A percentile compares a stretch with the other conserved stretches of the same genome.
Conservation (phyloP, 2,329 filamentous ascomycete genomes). For the Pochonia chlamydosporia region DNA sequence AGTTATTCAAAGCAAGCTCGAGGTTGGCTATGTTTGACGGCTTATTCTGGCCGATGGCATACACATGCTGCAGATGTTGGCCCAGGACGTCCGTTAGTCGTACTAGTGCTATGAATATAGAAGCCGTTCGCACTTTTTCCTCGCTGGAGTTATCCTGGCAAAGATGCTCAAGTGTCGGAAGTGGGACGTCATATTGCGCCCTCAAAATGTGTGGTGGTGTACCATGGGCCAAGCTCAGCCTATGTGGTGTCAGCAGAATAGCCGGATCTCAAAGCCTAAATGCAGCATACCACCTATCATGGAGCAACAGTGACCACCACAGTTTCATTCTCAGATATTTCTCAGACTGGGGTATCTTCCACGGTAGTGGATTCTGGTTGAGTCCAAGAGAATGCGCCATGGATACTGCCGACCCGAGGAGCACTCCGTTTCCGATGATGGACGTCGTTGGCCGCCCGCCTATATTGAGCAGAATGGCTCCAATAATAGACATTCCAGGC, state of each 20-base stretch:
- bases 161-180: slow-evolving; percentile 31
- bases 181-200: slow-evolving; percentile 42
- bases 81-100: slow-evolving; percentile 35
- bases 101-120: slow-evolving; percentile 39
- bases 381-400: slow-evolving; percentile 49
- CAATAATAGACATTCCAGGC: too few species aligned
- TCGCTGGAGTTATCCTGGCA: slow-evolving; percentile 15
- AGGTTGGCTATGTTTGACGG: slow-evolving; percentile 22
- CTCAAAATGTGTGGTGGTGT: slow-evolving; percentile 36
- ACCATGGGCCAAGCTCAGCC: neutral
- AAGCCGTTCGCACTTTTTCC: slow-evolving; percentile 20
- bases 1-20: slow-evolving; percentile 33
- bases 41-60: slow-evolving; percentile 24
- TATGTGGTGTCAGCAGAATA: neutral
- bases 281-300: slow-evolving; percentile 45
- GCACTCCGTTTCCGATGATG: slow-evolving; percentile 49
- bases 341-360: slow-evolving; percentile 46
- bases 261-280: neutral
- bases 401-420: slow-evolving; percentile 44
- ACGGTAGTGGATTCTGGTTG: slow-evolving; percentile 45
- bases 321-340: slow-evolving; percentile 46
- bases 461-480: too few species aligned
- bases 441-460: too few species aligned
- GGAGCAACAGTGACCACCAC: slow-evolving; percentile 50
- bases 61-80: slow-evolving; percentile 25